Evolutionary conservation across 2,329 filamentous ascomycete genomes (phyloP).

Genomic region (Fusarium continuum): DNA sequence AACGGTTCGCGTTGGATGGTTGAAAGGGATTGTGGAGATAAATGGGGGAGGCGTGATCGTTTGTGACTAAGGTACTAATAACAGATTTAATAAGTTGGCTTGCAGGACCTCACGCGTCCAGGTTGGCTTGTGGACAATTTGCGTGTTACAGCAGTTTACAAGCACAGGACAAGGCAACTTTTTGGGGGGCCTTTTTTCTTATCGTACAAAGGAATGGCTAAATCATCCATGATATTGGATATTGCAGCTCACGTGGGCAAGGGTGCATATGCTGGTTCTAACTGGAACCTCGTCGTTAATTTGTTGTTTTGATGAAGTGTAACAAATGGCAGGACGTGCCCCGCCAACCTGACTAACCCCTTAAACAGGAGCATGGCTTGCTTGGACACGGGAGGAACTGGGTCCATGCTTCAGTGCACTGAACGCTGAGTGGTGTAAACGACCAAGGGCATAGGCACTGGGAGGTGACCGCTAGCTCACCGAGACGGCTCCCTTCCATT

Average conservation of each 20-base stretch:
- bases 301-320: slow-evolving; percentile 5
- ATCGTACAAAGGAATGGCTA: neutral
- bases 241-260: slow-evolving; percentile 12
- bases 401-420: slow-evolving; percentile 19
- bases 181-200: neutral
- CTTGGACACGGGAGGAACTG: slow-evolving; percentile 19
- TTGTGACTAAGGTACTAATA: too few species aligned
- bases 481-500: slow-evolving; percentile 34
- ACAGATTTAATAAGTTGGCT: too few species aligned
- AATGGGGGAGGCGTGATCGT: slow-evolving; percentile 13
- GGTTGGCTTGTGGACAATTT: neutral
- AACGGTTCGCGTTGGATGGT: too few species aligned
- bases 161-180: neutral
- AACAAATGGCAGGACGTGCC: slow-evolving; percentile 17
- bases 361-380: slow-evolving; percentile 17
- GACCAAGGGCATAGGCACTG: slow-evolving; percentile 9
- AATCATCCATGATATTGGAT: neutral
- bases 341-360: slow-evolving; percentile 26
- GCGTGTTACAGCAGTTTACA: neutral
- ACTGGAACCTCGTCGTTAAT: slow-evolving; percentile 14
- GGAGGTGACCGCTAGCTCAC: slow-evolving; percentile 16
- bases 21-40: slow-evolving; percentile 2
- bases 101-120: neutral
- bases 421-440: slow-evolving; percentile 29
- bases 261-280: slow-evolving; percentile 9